Percentiles rank a stretch among this genome's conserved stretches.
Conservation (phyloP, 306 rosid genomes). For the Ochetophila trinervis region DNA sequence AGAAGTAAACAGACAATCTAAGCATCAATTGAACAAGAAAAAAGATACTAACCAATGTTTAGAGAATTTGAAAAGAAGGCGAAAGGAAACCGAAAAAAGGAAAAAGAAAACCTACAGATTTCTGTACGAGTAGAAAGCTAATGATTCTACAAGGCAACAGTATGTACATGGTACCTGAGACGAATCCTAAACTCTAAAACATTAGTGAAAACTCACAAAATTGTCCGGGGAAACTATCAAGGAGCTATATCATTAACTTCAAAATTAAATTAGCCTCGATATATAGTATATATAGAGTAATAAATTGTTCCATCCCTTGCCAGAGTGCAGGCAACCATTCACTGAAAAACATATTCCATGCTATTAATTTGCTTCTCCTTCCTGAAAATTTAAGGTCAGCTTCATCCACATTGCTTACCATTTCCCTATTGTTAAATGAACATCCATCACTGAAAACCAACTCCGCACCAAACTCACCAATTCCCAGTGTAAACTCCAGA, state of each 20-base stretch:
- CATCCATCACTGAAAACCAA: slow-evolving; percentile 20
- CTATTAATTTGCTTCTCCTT: slow-evolving; percentile 26
- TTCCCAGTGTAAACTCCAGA: slow-evolving; percentile 25
- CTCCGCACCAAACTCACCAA: slow-evolving; percentile 25
- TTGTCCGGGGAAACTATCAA: slow-evolving; percentile 3
- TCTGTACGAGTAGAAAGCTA: slow-evolving; percentile 13
- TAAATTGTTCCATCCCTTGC: slow-evolving; percentile 29
- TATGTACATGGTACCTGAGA: slow-evolving; percentile 12
- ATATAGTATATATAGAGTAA: slow-evolving; percentile 24
- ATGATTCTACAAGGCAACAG: slow-evolving; percentile 11
- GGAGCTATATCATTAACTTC: slow-evolving; percentile 12
- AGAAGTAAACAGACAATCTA: slow-evolving; percentile 18
- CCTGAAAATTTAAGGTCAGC: slow-evolving; percentile 22
- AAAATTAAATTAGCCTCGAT: slow-evolving; percentile 28
- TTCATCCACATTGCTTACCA: slow-evolving; percentile 21
- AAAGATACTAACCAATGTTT: slow-evolving; percentile 1
- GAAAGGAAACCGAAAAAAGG: background rate
- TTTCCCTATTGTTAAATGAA: slow-evolving; percentile 5
- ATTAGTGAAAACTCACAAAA: slow-evolving; percentile 3
- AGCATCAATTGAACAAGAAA: slow-evolving; percentile 12
- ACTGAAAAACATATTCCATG: slow-evolving; percentile 15
- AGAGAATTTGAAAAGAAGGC: slow-evolving; percentile 4
- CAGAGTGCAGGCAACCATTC: slow-evolving; percentile 21
- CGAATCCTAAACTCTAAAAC: slow-evolving; percentile 5
- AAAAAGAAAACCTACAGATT: slow-evolving; percentile 14